These are phyloP conservation scores for Pseudonitzschia pungens DNA, from an alignment of 108 stramenopile species.

Conservation along the genomic window DNA sequence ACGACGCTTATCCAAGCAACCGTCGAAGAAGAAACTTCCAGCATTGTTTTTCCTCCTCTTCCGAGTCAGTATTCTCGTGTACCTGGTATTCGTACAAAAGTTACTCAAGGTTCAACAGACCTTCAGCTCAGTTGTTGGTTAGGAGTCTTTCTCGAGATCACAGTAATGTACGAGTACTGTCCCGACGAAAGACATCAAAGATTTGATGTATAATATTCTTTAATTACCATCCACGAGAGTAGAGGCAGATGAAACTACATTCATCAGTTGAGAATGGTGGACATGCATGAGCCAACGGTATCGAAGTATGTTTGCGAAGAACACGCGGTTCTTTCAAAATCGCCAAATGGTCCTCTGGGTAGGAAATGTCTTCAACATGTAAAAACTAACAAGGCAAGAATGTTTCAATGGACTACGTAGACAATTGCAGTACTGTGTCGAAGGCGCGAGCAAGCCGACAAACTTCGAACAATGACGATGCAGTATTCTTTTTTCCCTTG, in stretches of 20 bases:
- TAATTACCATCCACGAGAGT: no score
- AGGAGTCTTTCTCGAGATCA: not conserved
- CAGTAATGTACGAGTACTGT: not conserved
- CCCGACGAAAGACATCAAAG: no score
- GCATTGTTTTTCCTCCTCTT: slow-evolving; percentile 15
- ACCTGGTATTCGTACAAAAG: not conserved
- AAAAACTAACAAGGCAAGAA: not conserved
- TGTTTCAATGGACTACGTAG: no score
- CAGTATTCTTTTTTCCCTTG: no score
- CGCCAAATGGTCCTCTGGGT: not conserved
- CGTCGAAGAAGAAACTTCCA: slow-evolving; percentile 35
- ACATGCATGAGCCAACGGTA: not conserved
- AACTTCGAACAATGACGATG: no score
- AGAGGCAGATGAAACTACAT: not conserved
- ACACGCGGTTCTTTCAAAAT: not conserved
- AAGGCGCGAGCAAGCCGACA: no score
- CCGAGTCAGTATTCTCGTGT: not conserved
- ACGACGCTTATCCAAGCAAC: slow-evolving; percentile 46
- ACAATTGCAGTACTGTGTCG: no score
- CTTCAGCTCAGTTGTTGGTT: not conserved
- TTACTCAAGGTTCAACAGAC: not conserved
- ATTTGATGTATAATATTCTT: no score
- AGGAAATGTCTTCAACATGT: not conserved
- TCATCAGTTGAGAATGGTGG: not conserved
- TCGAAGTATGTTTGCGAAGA: not conserved